phyloP scores from a whole-genome alignment of 805 yeast genomes.

The Zygosaccharomyces bailii region DNA sequence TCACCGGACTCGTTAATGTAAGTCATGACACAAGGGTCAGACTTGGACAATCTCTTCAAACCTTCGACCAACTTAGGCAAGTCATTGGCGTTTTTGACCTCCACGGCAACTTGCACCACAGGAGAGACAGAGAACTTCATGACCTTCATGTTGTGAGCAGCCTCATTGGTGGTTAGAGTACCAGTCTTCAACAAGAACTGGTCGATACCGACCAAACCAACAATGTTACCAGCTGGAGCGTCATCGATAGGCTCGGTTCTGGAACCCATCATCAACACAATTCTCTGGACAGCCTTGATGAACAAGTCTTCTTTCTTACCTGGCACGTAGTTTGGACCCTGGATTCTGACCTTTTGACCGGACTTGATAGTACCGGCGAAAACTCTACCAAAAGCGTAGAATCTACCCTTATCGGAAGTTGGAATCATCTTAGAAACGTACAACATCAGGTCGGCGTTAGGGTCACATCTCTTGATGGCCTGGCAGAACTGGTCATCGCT shows the following conservation, averaged over 20 bases:
- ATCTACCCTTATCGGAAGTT: constrained; percentile 99
- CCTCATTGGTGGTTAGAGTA: constrained; percentile 95
- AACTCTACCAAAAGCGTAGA: constrained; percentile 99
- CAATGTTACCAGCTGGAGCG: constrained; percentile 99
- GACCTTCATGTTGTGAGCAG: constrained; percentile 99
- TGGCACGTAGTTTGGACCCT: constrained; percentile 99
- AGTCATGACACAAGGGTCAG: constrained; percentile 97
- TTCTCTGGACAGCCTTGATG: constrained; percentile 97
- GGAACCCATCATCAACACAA: constrained; percentile 99
- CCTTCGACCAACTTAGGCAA: constrained; percentile 99
- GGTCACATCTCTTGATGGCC: constrained; percentile 98
- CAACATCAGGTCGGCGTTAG: constrained; percentile 95
- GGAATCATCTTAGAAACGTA: constrained; percentile 99
- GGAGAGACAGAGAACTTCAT: constrained; percentile 99
- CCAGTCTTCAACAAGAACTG: constrained; percentile 99
- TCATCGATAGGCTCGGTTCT: constrained; percentile 96
- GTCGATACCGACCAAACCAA: constrained; percentile 99
- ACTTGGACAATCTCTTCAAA: constrained; percentile 98
- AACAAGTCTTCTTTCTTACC: constrained; percentile 98
- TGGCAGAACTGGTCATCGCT: constrained; percentile 82
- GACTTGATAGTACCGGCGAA: constrained; percentile 99
- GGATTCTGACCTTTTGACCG: constrained; percentile 99
- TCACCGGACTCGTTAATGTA: constrained; percentile 93
- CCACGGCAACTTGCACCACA: constrained; percentile 99
- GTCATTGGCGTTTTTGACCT: constrained; percentile 99